Evolutionary conservation across 129 eudicot genomes (phyloP).

Genomic region (Escallonia rubra): DNA sequence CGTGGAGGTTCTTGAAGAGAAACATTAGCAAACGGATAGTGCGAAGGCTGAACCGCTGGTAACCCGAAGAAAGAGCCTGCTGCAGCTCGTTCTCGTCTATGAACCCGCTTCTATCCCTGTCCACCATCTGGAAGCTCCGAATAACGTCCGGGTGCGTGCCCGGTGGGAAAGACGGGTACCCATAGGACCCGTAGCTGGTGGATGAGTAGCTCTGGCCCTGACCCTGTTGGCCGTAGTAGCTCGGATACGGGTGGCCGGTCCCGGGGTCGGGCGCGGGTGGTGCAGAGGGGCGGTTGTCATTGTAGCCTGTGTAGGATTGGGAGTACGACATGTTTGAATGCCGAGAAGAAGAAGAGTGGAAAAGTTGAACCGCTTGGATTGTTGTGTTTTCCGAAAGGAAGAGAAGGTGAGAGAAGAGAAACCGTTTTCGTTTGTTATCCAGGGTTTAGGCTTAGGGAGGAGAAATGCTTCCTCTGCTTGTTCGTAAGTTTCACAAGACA

Average conservation of each 20-base stretch:
- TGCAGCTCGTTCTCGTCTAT: slow-evolving; percentile 80
- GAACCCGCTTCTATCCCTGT: slow-evolving; percentile 72
- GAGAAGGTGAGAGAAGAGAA: neutral
- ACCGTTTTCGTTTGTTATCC: neutral
- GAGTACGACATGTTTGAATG: slow-evolving; percentile 26
- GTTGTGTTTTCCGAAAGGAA: slow-evolving; percentile 10
- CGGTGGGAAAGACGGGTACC: slow-evolving; percentile 53
- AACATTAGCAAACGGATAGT: slow-evolving; percentile 77
- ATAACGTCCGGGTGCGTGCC: slow-evolving; percentile 81
- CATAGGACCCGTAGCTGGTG: slow-evolving; percentile 18
- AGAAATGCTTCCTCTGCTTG: no score
- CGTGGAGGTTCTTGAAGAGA: slow-evolving; percentile 42
- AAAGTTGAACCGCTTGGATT: neutral
- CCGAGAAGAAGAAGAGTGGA: slow-evolving; percentile 5
- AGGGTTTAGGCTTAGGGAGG: no score
- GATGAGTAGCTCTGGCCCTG: slow-evolving; percentile 5
- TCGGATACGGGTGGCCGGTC: slow-evolving; percentile 37
- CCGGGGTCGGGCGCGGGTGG: slow-evolving; percentile 52
- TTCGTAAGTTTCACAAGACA: no score
- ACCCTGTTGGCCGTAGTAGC: slow-evolving; percentile 13
- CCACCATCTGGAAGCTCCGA: slow-evolving; percentile 84
- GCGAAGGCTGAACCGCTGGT: slow-evolving; percentile 51
- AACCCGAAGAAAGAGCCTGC: slow-evolving; percentile 46
- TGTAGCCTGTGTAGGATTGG: slow-evolving; percentile 12
- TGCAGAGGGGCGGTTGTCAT: slow-evolving; percentile 40